phyloP scores from a whole-genome alignment of 208 protist genomes.

The Trypanosoma avium region DNA sequence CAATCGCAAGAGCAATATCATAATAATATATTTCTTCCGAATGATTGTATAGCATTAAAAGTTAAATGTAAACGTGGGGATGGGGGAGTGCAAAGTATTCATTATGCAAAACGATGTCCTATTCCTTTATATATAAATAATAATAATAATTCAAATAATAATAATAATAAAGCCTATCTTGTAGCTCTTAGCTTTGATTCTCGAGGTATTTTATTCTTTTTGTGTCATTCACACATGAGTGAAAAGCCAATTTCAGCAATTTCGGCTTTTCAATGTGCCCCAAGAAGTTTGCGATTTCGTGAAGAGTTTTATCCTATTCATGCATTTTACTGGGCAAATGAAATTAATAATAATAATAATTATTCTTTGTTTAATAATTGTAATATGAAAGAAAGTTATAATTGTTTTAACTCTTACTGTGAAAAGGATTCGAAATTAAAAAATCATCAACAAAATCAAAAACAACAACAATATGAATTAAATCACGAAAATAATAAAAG shows the following conservation, averaged over 20 bases:
- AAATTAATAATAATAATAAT: conserved; percentile 1
- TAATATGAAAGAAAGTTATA: not conserved
- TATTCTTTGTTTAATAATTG: not conserved
- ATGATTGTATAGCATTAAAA: conserved; percentile 18
- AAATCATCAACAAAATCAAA: not conserved
- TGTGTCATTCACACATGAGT: conserved; percentile 7
- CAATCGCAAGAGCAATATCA: no score
- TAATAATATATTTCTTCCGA: not conserved
- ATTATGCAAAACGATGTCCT: conserved; percentile 28
- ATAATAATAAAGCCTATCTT: conserved; percentile 21
- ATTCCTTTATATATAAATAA: conserved; percentile 10
- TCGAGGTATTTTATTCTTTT: conserved; percentile 27
- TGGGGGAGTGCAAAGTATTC: conserved; percentile 1
- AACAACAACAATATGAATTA: not conserved
- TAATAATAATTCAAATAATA: not conserved
- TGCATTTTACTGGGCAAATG: conserved; percentile 40
- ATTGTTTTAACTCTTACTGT: not conserved
- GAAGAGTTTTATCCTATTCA: conserved; percentile 55
- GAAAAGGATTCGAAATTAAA: not conserved
- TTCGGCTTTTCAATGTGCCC: conserved; percentile 34
- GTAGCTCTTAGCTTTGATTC: conserved; percentile 39
- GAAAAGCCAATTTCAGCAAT: conserved; percentile 8
- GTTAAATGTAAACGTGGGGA: conserved; percentile 1
- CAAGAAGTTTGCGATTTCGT: conserved; percentile 57
- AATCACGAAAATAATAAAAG: not conserved